Base-by-base conservation (phyloP, 352 stramenopile genomes). In the Phytophthora tubulina region DNA sequence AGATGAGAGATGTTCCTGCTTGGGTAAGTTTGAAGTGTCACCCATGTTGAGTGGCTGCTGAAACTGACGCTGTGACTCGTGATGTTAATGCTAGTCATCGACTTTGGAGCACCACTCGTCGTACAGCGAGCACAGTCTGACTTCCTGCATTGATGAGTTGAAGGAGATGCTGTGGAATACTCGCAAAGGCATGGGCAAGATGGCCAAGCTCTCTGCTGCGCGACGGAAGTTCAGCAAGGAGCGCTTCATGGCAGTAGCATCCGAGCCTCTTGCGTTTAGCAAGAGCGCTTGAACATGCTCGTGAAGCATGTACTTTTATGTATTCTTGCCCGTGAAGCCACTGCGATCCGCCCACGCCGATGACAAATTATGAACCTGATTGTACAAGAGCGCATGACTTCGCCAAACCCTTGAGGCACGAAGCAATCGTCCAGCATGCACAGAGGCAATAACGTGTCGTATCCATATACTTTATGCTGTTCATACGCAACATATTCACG, bases 221-320 rank as follows among this genome's bases (percentile, higher is more conserved):
- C 87, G 81, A 21, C 87, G 91, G 33, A 97, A 97, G 73, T 97
- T 97, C 65, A 76, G 81, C 67, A 96, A 94, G 67, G 85, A 95
- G 58, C 83, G 86, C 65, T 96, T 89, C 60, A 86, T 91, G 81
- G 67, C 69, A 73, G 89, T 96, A 30, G 78, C 86, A n/a, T 73
- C 79, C n/a, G 71, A 91, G 57, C 73, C 80, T 31, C 76, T 94
- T 11, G 67, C 65, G 45, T 84, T 94, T 63, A 77, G 76, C 46
- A 81, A 88, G 58, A 68, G 64, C 45, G 36, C 67, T n/a, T 82
- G 69, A 66, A 63, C 33, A 60, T 46, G 49, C 39, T 46, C 4
- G 14, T 30, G 36, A 33, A 67, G 49, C 48, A 68, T 72, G 71
- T 73, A 73, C 38, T 69, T 44, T 27, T 65, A 55, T 73, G 54